Base-by-base conservation (phyloP, 2,329 filamentous ascomycete genomes). In the Aspergillus pseudotamarii region DNA sequence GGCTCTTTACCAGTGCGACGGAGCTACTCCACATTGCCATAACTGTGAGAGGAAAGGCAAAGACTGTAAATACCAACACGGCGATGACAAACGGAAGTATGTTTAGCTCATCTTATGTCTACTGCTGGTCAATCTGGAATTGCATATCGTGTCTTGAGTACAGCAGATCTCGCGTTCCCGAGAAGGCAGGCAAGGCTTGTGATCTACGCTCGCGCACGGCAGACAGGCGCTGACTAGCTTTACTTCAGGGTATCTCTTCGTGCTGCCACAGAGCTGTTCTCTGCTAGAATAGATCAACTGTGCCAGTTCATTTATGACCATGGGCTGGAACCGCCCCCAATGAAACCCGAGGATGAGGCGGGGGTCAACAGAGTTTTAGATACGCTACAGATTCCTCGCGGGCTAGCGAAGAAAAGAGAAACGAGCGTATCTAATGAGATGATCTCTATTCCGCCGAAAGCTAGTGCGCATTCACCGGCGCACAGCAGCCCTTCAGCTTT, bases 251-350 rank as follows among this genome's bases (percentile, higher is more conserved):
- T 78, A 12, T 77, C 75, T 21, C 69, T 78, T n/a, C 72, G 75
- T 59, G 74, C 72, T 58, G 72, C 75, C 4, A 76, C 75, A 10
- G 75, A 77, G 61, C 64, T 79, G 0, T 79, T 79, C 59, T 78
- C 76, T 3, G 70, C 74, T 2, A 66, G 77, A 51, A 76, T 79
- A 54, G 77, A 79, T 60, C 76, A 79, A 61, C 67, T 79, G 21
- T 73, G 68, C 61, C 75, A 78, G 28, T 81, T 80, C 34, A 81
- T 81, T n/a, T 65, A 74, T 51, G 76, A 80, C 21, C 71, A 79
- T 66, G 78, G 78, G 4, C 69, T 81, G 3, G 71, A 78, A 34
- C 75, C 76, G 2, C 79, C 79, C 0, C 64, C 68, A 0, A 81
- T 81, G 79, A 70, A 75, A 6, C 69, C 72, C 6, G 76, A 78